These are phyloP conservation scores for Melianthus villosus DNA, from an alignment of 441 rosid genomes.

Conservation along the genomic window DNA sequence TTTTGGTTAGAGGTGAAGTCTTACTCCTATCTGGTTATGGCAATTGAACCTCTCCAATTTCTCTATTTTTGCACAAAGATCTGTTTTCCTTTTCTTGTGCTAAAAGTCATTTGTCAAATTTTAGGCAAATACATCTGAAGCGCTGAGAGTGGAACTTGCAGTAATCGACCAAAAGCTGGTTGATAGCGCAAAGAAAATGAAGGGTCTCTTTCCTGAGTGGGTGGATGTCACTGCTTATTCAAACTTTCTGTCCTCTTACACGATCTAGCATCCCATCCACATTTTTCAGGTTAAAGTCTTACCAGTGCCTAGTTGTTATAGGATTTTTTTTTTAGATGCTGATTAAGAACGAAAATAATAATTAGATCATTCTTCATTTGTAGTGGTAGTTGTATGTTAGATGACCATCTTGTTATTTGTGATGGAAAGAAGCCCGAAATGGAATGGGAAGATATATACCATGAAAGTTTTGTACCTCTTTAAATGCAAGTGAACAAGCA, in stretches of 20 bases:
- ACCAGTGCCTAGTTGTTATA: no score
- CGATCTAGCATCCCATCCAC: no score
- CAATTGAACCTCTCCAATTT: not conserved
- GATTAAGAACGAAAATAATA: no score
- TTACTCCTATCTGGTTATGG: not conserved
- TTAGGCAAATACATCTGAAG: slow-evolving; percentile 41
- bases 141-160: slow-evolving; percentile 52
- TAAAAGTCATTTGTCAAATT: not conserved
- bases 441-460: no score
- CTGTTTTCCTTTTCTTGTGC: not conserved
- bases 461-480: no score
- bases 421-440: no score
- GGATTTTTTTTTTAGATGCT: no score
- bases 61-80: not conserved
- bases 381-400: no score
- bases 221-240: slow-evolving; percentile 57
- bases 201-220: slow-evolving; percentile 70
- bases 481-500: no score
- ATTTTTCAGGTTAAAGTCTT: no score
- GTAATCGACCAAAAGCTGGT: slow-evolving; percentile 67
- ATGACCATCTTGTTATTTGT: no score
- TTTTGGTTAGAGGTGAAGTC: slow-evolving; percentile 79
- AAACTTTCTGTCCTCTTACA: slow-evolving; percentile 53
- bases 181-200: slow-evolving; percentile 41
- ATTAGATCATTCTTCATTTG: no score